Percentiles rank a stretch among this genome's conserved stretches.
phyloP scores from a whole-genome alignment of 129 eudicot species.

The Flaveria trinervia region DNA sequence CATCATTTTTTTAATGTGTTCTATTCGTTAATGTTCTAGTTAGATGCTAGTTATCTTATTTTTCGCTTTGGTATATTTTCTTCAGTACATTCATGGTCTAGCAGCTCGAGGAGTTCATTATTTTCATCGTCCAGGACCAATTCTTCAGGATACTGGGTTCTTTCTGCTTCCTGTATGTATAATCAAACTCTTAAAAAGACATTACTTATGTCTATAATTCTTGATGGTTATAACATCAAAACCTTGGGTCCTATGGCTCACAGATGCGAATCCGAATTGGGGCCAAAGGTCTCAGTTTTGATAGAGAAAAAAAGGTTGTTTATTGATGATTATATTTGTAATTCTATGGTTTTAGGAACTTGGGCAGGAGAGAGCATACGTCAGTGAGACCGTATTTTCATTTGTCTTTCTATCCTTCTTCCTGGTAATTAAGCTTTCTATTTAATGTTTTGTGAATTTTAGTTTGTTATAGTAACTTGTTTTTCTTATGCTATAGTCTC shows the following conservation, averaged over 20 bases:
- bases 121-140: slow-evolving; percentile 90
- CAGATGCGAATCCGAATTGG: background rate
- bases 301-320: background rate
- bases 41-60: slow-evolving; percentile 9
- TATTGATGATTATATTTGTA: slow-evolving; percentile 14
- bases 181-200: background rate
- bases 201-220: background rate
- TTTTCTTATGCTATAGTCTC: background rate
- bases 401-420: slow-evolving; percentile 71
- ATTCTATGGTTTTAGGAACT: slow-evolving; percentile 57
- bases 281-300: background rate
- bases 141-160: slow-evolving; percentile 87
- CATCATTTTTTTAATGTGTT: background rate
- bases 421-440: slow-evolving; percentile 51
- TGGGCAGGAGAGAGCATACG: slow-evolving; percentile 82
- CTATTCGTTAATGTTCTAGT: background rate
- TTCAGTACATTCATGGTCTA: slow-evolving; percentile 92
- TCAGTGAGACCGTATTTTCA: slow-evolving; percentile 84
- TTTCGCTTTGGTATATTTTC: background rate
- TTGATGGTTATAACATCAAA: background rate
- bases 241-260: background rate
- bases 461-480: background rate
- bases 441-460: background rate
- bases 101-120: slow-evolving; percentile 97
- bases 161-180: slow-evolving; percentile 81